A percentile compares a stretch with the other conserved stretches of the same genome.
Evolutionary conservation across 495 filamentous ascomycete genomes (phyloP).

Genomic region (Copromyces sp.): DNA sequence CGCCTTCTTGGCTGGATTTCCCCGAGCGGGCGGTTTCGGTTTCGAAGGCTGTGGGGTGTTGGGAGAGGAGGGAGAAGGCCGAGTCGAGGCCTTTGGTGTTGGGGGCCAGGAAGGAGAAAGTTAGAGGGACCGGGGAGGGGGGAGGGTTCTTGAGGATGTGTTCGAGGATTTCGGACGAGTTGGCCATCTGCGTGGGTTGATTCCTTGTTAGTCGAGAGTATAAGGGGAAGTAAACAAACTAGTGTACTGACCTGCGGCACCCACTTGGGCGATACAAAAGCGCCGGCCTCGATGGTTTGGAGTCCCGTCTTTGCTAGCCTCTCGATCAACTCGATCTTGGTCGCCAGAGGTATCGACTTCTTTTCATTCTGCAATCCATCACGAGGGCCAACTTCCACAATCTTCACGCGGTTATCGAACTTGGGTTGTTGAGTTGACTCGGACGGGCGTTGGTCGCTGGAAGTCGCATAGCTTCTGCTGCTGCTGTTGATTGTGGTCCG

Average conservation of each 20-base stretch:
- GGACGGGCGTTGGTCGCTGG: slow-evolving; percentile 20
- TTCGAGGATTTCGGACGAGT: slow-evolving; percentile 72
- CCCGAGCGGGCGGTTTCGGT: slow-evolving; percentile 17
- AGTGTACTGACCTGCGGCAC: slow-evolving; percentile 70
- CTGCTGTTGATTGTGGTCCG: not conserved
- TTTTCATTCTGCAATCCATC: slow-evolving; percentile 98
- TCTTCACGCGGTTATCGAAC: slow-evolving; percentile 43
- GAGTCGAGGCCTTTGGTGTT: slow-evolving; percentile 68
- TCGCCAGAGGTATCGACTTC: slow-evolving; percentile 63
- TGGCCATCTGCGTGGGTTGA: slow-evolving; percentile 62
- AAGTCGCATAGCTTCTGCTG: slow-evolving; percentile 24
- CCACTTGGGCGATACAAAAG: slow-evolving; percentile 96
- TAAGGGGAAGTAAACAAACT: not conserved
- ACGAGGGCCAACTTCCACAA: slow-evolving; percentile 89
- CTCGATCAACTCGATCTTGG: slow-evolving; percentile 77
- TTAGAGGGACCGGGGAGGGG: slow-evolving; percentile 52
- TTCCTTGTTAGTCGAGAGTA: not conserved
- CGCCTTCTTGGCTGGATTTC: slow-evolving; percentile 19
- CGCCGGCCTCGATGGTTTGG: slow-evolving; percentile 83
- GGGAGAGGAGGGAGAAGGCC: slow-evolving; percentile 35
- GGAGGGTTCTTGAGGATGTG: slow-evolving; percentile 62
- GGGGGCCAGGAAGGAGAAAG: slow-evolving; percentile 89
- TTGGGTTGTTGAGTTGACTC: slow-evolving; percentile 13
- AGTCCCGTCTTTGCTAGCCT: slow-evolving; percentile 77
- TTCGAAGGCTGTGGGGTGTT: slow-evolving; percentile 28